phyloP scores from a whole-genome alignment of 2,329 filamentous ascomycete genomes.

The Colletotrichum abscissum region DNA sequence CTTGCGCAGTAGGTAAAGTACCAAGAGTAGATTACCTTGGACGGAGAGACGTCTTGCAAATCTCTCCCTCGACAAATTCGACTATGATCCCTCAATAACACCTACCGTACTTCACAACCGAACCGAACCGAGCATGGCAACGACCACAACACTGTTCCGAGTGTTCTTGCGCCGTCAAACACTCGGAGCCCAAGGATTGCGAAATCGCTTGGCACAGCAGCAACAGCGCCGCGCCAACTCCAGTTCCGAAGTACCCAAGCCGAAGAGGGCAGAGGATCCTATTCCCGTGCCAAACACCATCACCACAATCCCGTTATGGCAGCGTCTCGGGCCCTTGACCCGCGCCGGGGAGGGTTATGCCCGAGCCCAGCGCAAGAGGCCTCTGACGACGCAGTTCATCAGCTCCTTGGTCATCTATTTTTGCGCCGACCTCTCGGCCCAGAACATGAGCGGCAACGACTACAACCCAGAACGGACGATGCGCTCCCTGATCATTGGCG shows the following conservation, averaged over 20 bases:
- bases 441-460: conserved; percentile 70
- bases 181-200: conserved; percentile 34
- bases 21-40: not conserved
- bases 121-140: conserved; percentile 37
- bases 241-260: conserved; percentile 39
- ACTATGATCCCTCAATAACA: conserved; percentile 20
- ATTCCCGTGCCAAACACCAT: conserved; percentile 57
- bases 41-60: not conserved
- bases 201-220: conserved; percentile 27
- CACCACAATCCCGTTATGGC: conserved; percentile 61
- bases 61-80: not conserved
- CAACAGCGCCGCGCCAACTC: conserved; percentile 43
- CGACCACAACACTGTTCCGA: conserved; percentile 38
- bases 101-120: not conserved
- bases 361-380: conserved; percentile 75
- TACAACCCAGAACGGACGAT: conserved; percentile 78
- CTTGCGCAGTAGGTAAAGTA: not conserved
- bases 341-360: conserved; percentile 70
- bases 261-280: conserved; percentile 43
- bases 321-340: conserved; percentile 68
- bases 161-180: conserved; percentile 43
- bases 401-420: conserved; percentile 84
- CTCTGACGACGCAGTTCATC: conserved; percentile 82
- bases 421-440: conserved; percentile 81
- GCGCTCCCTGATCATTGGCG: conserved; percentile 80